phyloP scores from a whole-genome alignment of 805 yeast genomes.

The Schwanniomyces occidentalis region DNA sequence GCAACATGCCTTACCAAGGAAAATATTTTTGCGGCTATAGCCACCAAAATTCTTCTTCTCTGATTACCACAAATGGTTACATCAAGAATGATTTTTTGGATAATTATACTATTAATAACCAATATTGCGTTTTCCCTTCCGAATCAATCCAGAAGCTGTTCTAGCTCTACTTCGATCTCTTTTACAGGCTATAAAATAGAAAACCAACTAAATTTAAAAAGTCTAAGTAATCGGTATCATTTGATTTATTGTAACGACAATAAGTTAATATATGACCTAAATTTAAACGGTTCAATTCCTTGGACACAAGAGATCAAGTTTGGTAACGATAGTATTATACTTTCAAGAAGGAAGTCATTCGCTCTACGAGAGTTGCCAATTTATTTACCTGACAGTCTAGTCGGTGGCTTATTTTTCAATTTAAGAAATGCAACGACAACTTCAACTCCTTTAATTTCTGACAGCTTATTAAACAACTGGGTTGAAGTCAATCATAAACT shows the following conservation, averaged over 20 bases:
- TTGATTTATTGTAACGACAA: conserved; percentile 31
- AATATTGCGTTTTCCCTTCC: too few species aligned
- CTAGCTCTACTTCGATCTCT: background rate
- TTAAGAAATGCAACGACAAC: conserved; percentile 1
- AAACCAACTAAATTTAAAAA: conserved; percentile 16
- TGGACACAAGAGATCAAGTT: conserved; percentile 19
- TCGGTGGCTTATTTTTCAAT: conserved; percentile 21
- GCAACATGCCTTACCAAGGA: too few species aligned
- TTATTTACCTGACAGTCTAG: conserved; percentile 25
- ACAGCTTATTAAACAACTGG: conserved; percentile 27
- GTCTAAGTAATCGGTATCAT: conserved; percentile 16
- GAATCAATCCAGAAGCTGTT: background rate
- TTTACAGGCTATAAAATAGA: conserved; percentile 29
- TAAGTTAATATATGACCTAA: conserved; percentile 20
- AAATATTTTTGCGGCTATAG: too few species aligned
- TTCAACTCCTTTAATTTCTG: conserved; percentile 26
- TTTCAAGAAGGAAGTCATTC: conserved; percentile 23
- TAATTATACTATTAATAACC: too few species aligned
- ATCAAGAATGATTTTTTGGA: too few species aligned
- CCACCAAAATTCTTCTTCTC: too few species aligned
- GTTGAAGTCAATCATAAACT: conserved; percentile 21
- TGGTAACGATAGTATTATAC: conserved; percentile 10
- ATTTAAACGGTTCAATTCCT: conserved; percentile 20
- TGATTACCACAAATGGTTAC: too few species aligned
- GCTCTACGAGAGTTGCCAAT: conserved; percentile 22